Conservation (phyloP, 2,329 filamentous ascomycete genomes). For the Arthroderma sp. region DNA sequence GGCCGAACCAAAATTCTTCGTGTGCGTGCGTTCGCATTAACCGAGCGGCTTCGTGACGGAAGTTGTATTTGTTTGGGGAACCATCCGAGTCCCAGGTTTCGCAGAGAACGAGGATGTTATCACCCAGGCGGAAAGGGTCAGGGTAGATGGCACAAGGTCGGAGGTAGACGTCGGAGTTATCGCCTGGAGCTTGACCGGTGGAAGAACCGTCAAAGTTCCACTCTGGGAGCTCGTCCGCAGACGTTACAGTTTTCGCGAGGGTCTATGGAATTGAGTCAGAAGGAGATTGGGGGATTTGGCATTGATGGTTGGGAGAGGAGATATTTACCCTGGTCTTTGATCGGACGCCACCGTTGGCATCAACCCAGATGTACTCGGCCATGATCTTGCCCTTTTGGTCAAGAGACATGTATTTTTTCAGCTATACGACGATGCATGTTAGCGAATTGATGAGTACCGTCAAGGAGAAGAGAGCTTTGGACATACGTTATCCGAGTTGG, state of each 20-base stretch:
- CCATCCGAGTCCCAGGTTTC: constrained; percentile 93
- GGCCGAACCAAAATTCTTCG: constrained; percentile 89
- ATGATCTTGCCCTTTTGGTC: constrained; percentile 81
- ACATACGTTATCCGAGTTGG: constrained; percentile 30
- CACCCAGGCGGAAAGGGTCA: constrained; percentile 76
- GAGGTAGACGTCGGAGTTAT: constrained; percentile 97
- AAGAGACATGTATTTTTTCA: constrained; percentile 82
- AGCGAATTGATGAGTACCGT: constrained; percentile 9
- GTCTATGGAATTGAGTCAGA: constrained; percentile 36
- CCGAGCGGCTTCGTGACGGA: constrained; percentile 79
- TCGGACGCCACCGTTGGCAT: constrained; percentile 66
- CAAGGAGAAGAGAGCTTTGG: constrained; percentile 6
- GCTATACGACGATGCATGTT: constrained; percentile 37
- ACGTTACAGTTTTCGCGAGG: constrained; percentile 43
- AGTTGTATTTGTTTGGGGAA: constrained; percentile 97
- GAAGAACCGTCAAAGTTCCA: constrained; percentile 85
- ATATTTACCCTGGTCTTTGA: constrained; percentile 88
- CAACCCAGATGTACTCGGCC: constrained; percentile 96
- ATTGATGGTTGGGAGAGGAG: constrained; percentile 1
- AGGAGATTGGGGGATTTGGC: neutral
- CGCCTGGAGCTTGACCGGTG: constrained; percentile 78
- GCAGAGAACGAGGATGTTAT: constrained; percentile 87
- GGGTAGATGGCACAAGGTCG: constrained; percentile 79
- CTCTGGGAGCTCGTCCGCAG: constrained; percentile 55
- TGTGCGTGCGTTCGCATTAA: constrained; percentile 77